Conservation (phyloP, 805 yeast genomes). For the Ogataea saltuana region DNA sequence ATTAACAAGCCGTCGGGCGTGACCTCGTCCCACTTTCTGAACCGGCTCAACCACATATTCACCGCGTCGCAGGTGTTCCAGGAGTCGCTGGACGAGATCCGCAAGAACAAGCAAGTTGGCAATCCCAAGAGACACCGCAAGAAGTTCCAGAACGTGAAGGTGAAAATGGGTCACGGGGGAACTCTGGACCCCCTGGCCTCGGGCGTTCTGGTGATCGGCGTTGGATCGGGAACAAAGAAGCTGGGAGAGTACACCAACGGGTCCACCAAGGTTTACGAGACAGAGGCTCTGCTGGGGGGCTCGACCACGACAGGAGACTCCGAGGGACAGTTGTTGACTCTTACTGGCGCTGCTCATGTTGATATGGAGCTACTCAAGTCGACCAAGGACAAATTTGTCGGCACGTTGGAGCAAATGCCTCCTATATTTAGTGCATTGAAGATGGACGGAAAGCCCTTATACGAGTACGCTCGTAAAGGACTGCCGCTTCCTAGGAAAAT, state of each 20-base stretch:
- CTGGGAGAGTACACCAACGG: slow-evolving; percentile 70
- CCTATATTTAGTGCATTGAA: slow-evolving; percentile 94
- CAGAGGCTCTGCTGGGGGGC: slow-evolving; percentile 83
- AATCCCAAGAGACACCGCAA: slow-evolving; percentile 49
- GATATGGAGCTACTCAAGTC: slow-evolving; percentile 50
- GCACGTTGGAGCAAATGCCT: slow-evolving; percentile 83
- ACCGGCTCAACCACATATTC: slow-evolving; percentile 62
- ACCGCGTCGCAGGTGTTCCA: slow-evolving; percentile 59
- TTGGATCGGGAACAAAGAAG: slow-evolving; percentile 89
- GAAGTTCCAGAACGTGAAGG: slow-evolving; percentile 53
- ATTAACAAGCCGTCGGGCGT: slow-evolving; percentile 86
- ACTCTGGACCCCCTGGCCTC: slow-evolving; percentile 94
- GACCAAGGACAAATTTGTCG: slow-evolving; percentile 67
- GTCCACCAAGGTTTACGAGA: slow-evolving; percentile 76
- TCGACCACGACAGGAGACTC: slow-evolving; percentile 93
- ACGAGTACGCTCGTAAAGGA: slow-evolving; percentile 91
- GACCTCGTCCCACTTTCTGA: slow-evolving; percentile 73
- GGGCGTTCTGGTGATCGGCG: slow-evolving; percentile 90
- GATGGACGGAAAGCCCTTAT: slow-evolving; percentile 90
- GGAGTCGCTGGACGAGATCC: slow-evolving; percentile 50
- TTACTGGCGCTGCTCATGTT: slow-evolving; percentile 57
- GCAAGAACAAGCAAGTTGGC: slow-evolving; percentile 46
- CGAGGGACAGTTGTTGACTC: slow-evolving; percentile 77
- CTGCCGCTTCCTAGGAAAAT: slow-evolving; percentile 83
- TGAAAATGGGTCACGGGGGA: slow-evolving; percentile 98